Evolutionary conservation across 305 asterid genomes (phyloP).

Genomic region (Fraxinus greggii): DNA sequence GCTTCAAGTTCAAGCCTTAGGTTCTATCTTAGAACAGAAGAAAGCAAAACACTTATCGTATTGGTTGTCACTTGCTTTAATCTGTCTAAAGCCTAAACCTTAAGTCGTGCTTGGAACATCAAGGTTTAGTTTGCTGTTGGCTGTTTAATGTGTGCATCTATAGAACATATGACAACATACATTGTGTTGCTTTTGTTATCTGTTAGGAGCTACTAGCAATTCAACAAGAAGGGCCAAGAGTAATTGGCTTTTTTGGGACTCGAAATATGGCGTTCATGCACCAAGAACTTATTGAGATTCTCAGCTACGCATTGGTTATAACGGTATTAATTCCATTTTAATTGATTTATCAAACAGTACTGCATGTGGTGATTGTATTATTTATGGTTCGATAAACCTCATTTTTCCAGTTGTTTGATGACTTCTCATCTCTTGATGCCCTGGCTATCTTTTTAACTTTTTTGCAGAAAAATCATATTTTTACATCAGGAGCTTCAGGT

Average conservation of each 20-base stretch:
- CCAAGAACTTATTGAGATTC: constrained; percentile 96
- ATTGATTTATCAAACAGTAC: neutral
- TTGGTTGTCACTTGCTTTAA: neutral
- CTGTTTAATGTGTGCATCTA: neutral
- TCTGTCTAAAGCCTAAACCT: neutral
- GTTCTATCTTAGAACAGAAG: neutral
- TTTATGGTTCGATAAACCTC: neutral
- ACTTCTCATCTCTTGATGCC: constrained; percentile 2
- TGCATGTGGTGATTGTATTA: neutral
- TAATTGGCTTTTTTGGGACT: constrained; percentile 94
- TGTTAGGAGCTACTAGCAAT: constrained; percentile 90
- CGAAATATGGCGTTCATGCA: constrained; percentile 99
- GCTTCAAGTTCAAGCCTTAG: neutral
- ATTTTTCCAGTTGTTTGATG: neutral
- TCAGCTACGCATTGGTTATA: constrained; percentile 95
- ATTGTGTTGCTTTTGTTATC: neutral
- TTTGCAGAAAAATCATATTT: constrained; percentile 87
- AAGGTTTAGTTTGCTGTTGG: constrained; percentile 7
- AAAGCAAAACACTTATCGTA: neutral
- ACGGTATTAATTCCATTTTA: constrained; percentile 52
- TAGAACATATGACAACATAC: neutral
- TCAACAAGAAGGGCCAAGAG: constrained; percentile 96
- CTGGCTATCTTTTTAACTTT: constrained; percentile 11
- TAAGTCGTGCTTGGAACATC: neutral
- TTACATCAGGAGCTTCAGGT: constrained; percentile 97